A percentile compares a stretch with the other conserved stretches of the same genome.
Conservation (phyloP, 352 stramenopile species). For the Pythium diclinum region DNA sequence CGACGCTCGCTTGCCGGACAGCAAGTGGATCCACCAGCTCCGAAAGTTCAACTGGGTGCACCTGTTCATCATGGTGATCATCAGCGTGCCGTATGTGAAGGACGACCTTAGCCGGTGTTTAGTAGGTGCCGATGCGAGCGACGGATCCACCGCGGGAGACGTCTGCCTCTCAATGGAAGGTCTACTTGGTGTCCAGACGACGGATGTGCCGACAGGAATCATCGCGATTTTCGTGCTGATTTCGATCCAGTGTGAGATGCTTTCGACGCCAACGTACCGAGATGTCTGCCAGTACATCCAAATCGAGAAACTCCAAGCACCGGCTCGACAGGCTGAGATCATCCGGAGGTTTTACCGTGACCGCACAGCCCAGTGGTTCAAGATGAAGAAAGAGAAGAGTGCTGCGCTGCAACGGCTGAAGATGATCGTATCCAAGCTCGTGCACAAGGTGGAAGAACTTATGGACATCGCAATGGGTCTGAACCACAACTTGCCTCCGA, state of each 20-base stretch:
- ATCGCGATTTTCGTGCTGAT: constrained; percentile 83
- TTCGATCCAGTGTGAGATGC: constrained; percentile 81
- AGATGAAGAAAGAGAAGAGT: constrained; percentile 83
- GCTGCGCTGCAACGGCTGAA: constrained; percentile 79
- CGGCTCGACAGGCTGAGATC: constrained; percentile 56
- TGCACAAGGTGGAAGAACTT: constrained; percentile 87
- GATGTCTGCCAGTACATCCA: constrained; percentile 51
- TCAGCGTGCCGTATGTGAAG: constrained; percentile 62
- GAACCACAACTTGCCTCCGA: constrained; percentile 80
- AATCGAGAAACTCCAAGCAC: constrained; percentile 46
- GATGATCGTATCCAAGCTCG: constrained; percentile 84
- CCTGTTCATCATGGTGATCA: constrained; percentile 73
- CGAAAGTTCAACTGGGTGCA: constrained; percentile 83
- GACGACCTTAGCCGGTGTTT: constrained; percentile 49
- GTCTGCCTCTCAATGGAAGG: constrained; percentile 71
- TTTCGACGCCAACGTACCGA: constrained; percentile 54
- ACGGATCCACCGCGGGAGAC: constrained; percentile 21
- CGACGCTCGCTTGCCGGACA: constrained; percentile 50
- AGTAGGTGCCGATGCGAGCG: constrained; percentile 26
- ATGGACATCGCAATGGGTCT: constrained; percentile 87
- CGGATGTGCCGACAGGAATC: constrained; percentile 50
- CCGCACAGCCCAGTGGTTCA: constrained; percentile 71
- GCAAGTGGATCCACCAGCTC: constrained; percentile 67
- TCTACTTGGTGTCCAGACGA: constrained; percentile 57
- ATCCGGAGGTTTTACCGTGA: constrained; percentile 58